Base-by-base conservation (phyloP, 768 basidiomycete genomes). In the Candolleomyces eurysporus region DNA sequence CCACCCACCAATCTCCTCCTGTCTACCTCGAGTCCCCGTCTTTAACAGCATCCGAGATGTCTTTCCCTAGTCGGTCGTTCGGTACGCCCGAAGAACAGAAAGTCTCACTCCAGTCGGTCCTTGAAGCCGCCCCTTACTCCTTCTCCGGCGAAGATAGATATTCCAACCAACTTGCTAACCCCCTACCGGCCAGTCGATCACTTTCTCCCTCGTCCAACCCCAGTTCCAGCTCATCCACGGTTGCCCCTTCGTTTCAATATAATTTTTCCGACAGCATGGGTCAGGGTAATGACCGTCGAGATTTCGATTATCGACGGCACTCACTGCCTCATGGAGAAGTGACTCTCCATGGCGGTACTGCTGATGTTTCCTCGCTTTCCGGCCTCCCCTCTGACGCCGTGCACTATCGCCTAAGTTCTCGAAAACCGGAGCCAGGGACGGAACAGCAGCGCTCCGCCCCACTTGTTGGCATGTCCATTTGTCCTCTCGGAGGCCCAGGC, bases 291-390 rank as follows among this genome's bases (percentile, higher is more conserved):
- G 60, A 89, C 58, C 82, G 85, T 51, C 50, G 83, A 60, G 88
- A 89, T 53, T 88, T 85, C 71, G 85, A 85, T 73, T 89, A 84
- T 68, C 84, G 87, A 66, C 83, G 86, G 61, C 80, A 82, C 64
- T 77, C 83, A 30, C 76, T 75, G 68, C 71, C 78, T 50, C 83
- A 82, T 63, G 75, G 87, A 48, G 86, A 90, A 62, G 82, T 90
- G 52, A 86, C 87, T 10, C 80, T 91, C 40, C 89, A 90, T 60
- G 87, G 87, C 51, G 89, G 88, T 60, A 88, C 86, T 6, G 85
- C 90, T 40, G 87, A 91, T 71, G 82, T 91, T 50, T 86, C 89
- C 19, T 69, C 63, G 39, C 49, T 86, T 48, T 65, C 82, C 57
- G 77, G 81, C 26, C 72, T 77, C 63, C 14, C 52, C 30, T 73